Evolutionary conservation across 2,329 filamentous ascomycete species (phyloP).

Genomic region (Curvularia eragrostidis): DNA sequence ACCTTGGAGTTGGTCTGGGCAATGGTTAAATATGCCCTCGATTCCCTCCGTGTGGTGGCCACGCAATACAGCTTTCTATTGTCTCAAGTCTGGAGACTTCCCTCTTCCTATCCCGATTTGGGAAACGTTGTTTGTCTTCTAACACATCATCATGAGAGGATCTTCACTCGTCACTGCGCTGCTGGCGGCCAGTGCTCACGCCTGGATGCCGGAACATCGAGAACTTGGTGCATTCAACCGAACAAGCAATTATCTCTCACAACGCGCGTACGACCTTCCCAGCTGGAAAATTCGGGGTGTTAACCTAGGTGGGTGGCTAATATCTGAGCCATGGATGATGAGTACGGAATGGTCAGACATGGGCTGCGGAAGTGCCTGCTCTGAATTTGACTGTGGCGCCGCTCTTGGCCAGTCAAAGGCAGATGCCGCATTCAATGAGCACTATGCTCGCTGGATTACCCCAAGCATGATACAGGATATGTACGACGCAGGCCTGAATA

Average conservation of each 20-base stretch:
- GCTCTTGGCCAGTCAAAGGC: conserved; percentile 57
- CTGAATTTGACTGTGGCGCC: conserved; percentile 63
- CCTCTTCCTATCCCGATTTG: neutral
- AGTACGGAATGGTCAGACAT: conserved; percentile 56
- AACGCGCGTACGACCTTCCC: conserved; percentile 12
- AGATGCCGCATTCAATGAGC: conserved; percentile 56
- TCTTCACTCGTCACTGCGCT: conserved; percentile 7
- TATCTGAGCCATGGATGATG: conserved; percentile 64
- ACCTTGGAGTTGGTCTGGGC: neutral
- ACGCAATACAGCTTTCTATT: neutral
- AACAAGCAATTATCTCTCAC: conserved; percentile 10
- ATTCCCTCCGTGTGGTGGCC: neutral
- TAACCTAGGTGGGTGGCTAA: conserved; percentile 61
- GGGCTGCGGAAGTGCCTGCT: conserved; percentile 54
- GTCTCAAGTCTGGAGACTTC: neutral
- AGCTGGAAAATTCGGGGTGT: conserved; percentile 60
- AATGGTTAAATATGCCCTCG: conserved; percentile 2
- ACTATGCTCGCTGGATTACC: conserved; percentile 61
- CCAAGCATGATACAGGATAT: conserved; percentile 59
- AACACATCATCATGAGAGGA: conserved; percentile 1
- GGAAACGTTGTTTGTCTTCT: neutral
- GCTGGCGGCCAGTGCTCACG: conserved; percentile 13
- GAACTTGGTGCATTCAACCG: conserved; percentile 14
- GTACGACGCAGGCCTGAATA: conserved; percentile 59
- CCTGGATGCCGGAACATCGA: conserved; percentile 16